Base-by-base conservation (phyloP, 2,329 filamentous ascomycete genomes). In the Orbilia ellipsospora region DNA sequence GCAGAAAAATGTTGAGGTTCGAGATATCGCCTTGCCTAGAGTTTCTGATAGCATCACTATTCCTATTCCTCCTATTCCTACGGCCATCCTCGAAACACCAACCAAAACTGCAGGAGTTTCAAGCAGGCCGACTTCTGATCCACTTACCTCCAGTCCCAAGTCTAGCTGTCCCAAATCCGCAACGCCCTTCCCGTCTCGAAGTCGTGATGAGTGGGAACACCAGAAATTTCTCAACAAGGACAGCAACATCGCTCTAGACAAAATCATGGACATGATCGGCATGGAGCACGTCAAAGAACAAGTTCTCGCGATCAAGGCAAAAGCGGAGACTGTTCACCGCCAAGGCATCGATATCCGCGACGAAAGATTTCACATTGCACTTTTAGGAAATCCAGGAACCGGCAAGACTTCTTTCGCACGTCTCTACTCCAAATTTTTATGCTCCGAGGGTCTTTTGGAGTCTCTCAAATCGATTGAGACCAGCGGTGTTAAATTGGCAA, bases 371-470 rank as follows among this genome's bases (percentile, higher is more conserved):
- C 87, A 89, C 6, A 85, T 87, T 0, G 85, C 86, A 0, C 81
- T 94, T 2, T 82, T 93, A 0, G 91, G 91, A 0, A 94, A 93
- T 78, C 91, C 91, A 0, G 91, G 92, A 2, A 93, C 91, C 68
- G 70, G 88, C 0, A 93, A 93, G 83, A 94, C 92, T 0, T 94
- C 91, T 0, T 89, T 94, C 0, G 91, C 91, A 0, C 85, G 91
- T 0, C 82, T 91, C 0, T 93, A 92, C 69, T 89, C 87, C 0
- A 85, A 87, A 5, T 90, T 93, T 42, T 83, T 94, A 0, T 84
- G 85, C 0, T 85, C 87, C 0, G 82, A 91, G 0, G 88, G 89
- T 0, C 87, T 88, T 0, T 83, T 94, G 4, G 85, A 90, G 0
- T 90, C 90, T 0, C 80, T 81, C 7, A 72, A 78, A 1, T 90